Evolutionary conservation across 768 basidiomycete species (phyloP).

Genomic region (Coprinopsis strossmayeri): DNA sequence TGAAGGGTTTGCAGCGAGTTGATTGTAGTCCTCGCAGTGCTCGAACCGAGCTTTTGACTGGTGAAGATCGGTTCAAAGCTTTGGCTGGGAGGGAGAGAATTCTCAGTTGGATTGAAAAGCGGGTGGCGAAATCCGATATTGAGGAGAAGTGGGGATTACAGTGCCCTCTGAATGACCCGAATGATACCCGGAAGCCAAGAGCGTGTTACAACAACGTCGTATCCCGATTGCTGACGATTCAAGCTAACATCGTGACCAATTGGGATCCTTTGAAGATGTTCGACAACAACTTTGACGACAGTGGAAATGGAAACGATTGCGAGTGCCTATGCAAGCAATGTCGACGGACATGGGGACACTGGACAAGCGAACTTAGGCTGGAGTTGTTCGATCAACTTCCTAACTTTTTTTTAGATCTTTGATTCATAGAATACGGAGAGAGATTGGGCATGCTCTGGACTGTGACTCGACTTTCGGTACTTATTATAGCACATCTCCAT

Average conservation of each 20-base stretch:
- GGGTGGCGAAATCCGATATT: neutral
- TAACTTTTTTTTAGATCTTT: slow-evolving; percentile 3
- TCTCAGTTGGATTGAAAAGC: neutral
- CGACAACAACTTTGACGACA: neutral
- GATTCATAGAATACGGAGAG: no score
- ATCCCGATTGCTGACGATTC: neutral
- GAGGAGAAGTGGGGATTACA: neutral
- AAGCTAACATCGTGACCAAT: neutral
- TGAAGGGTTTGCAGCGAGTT: neutral
- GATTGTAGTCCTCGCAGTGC: slow-evolving; percentile 1
- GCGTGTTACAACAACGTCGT: neutral
- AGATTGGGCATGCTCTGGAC: no score
- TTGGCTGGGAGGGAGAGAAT: slow-evolving; percentile 6
- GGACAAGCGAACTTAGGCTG: neutral
- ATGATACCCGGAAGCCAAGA: neutral
- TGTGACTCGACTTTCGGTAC: no score
- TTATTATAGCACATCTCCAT: no score
- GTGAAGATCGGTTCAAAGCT: slow-evolving; percentile 2
- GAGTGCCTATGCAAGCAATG: neutral
- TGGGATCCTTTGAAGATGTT: slow-evolving; percentile 4
- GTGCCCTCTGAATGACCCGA: neutral
- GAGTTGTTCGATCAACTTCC: neutral
- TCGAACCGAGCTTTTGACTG: neutral
- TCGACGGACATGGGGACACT: neutral
- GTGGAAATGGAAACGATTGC: neutral